These are phyloP conservation scores for Casuarina equisetifolia DNA, from an alignment of 306 rosid species.

Conservation along the genomic window DNA sequence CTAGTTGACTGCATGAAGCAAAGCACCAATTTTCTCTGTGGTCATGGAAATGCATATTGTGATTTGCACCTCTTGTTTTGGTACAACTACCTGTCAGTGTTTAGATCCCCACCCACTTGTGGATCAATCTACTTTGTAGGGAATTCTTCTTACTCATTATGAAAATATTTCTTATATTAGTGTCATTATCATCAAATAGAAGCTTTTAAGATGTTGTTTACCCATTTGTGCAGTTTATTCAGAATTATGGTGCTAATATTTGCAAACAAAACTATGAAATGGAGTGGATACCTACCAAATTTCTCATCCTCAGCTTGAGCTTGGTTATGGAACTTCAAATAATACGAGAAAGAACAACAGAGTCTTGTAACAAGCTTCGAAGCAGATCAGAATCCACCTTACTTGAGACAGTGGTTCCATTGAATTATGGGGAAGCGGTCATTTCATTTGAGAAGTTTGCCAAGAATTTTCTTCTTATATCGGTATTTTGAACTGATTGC, in stretches of 20 bases:
- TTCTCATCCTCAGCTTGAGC: slow-evolving; percentile 66
- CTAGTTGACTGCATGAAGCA: not conserved
- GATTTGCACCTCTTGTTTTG: not conserved
- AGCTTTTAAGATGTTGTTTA: slow-evolving; percentile 26
- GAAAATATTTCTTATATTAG: not conserved
- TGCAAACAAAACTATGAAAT: slow-evolving; percentile 48
- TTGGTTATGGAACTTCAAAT: slow-evolving; percentile 76
- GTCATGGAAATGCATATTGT: not conserved
- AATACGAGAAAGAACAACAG: slow-evolving; percentile 53
- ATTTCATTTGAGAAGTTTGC: slow-evolving; percentile 49
- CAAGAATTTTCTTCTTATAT: slow-evolving; percentile 41
- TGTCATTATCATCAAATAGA: not conserved
- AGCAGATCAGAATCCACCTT: slow-evolving; percentile 32
- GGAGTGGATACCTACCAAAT: slow-evolving; percentile 58
- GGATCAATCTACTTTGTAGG: not conserved
- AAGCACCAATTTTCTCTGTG: not conserved
- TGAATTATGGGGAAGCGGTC: slow-evolving; percentile 40
- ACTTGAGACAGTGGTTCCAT: slow-evolving; percentile 36
- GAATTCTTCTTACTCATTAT: not conserved
- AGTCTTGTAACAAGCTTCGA: slow-evolving; percentile 37
- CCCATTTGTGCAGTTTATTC: slow-evolving; percentile 63
- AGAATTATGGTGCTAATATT: slow-evolving; percentile 38
- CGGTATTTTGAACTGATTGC: slow-evolving; percentile 55
- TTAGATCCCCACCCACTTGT: not conserved
- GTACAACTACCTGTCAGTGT: not conserved